Evolutionary conservation across 768 basidiomycete species (phyloP), one percentile per base, ranked within the genome.

Genomic region (Panaeolus papilionaceus): DNA sequence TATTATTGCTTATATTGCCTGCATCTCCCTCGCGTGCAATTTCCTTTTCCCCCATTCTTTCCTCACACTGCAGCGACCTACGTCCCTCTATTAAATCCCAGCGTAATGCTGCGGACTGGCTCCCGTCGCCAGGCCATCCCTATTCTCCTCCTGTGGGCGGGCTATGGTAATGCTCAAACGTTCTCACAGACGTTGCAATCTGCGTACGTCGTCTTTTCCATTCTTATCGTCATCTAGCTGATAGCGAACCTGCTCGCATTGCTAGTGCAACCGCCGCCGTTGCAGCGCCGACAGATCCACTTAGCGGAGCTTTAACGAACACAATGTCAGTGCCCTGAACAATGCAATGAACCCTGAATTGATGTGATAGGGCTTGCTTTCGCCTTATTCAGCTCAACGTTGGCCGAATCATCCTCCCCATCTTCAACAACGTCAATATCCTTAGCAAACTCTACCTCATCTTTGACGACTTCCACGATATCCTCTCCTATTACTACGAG

Each of bases 21-120:
- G 54, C 33, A 33, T 16, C 54, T 58, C 28, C 54, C 6, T 58
- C 28, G 54, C 54, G 54, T 28, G 54, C 7, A 58, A 58, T 58
- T 12, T 28, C 33, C 14, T 37, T 58, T 28, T 33, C 16, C 54
- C 54, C 54, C 33, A n/a, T 58, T 33, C 54, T 16, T 58, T 37
- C 54, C 33, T 58, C 54, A 58, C 54, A 58, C 54, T 58, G 54
- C 33, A 58, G 54, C 7, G 54, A 58, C 54, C 54, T 58, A 58
- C 26, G 26, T 37, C 16, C 54, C 28, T 37, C 26, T 58, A 33
- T 58, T 58, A 18, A 33, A 58, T 58, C 54, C 54, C 54, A 58
- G 54, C 54, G 26, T 58, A 58, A 58, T 58, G 54, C 54, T 58
- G 54, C 54, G 54, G 54, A 58, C 54, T 58, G 54, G 54, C 54